Base-by-base conservation (phyloP, 768 basidiomycete species). In the Dioszegia crocea region DNA sequence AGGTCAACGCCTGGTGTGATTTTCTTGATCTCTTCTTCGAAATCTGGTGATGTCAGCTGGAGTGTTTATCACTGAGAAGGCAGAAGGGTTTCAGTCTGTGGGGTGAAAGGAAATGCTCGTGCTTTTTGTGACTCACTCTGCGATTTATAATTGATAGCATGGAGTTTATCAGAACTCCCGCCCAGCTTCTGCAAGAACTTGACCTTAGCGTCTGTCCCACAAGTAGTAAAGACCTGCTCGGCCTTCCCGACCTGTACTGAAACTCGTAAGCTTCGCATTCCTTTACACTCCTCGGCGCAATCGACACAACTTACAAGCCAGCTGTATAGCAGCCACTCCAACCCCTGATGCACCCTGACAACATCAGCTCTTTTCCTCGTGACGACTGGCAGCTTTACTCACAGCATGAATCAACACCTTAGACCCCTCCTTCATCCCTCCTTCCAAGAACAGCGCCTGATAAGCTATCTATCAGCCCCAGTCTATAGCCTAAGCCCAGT, bases 341-440 rank as follows among this genome's bases (percentile, higher is more conserved):
- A 96, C 91, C 27, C 92, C 91, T 12, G 88, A 90, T 2, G 91
- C 91, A 6, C 86, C 75, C 73, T 72, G 39, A n/a, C n/a, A 12
- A 19, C 2, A 43, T 53, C 40, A 59, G 39, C 31, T 24, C 36
- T 10, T 19, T 2, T 27, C 23, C 29, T 21, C 3, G 12, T 23
- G 19, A n/a, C n/a, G n/a, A n/a, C n/a, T n/a, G n/a, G n/a, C n/a
- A n/a, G n/a, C n/a, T n/a, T n/a, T n/a, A n/a, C n/a, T 60, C 43
- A 75, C 93, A 19, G 91, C 91, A 71, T 97, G 94, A 12, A 97
- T 81, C 16, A 98, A 82, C 10, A 91, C 88, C 68, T 87, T 78
- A 46, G 90, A 86, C 33, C 84, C 84, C 62, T 81, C 70, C 70
- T 86, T 83, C 43, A 93, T 68, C 64, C 87, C 81, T 0, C 86